Evolutionary conservation across 768 basidiomycete genomes (phyloP), one percentile per base, ranked within the genome.

Genomic region (Hydnomerulius pinastri): DNA sequence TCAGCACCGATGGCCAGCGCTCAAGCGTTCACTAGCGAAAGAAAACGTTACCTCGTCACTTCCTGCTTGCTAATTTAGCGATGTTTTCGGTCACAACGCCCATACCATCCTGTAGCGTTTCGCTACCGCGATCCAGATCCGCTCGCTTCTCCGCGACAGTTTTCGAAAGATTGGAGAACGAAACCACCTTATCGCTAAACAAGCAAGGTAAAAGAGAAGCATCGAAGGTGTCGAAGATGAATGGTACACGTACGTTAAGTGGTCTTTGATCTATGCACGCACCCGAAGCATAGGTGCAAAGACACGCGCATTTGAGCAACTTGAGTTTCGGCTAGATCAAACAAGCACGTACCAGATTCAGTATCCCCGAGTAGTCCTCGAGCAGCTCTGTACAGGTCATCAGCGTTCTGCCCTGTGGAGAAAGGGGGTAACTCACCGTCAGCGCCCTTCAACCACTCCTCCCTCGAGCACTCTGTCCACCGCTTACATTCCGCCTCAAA

Each of bases 361-460:
- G 35, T 13, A 65, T 56, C 7, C 51, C 60, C 38, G 41, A 23
- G 11, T 54, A 59, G 11, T 57, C 51, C 32, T 59, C 28, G 15
- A 50, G 48, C n/a, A 63, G 38, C 48, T 51, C 67, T 65, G 43
- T 29, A 33, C n/a, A 42, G 33, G 33, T 13, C 6, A 24, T 60
- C 21, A 46, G 51, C 27, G 24, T 28, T 4, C 8, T 38, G 12
- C 20, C 24, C 35, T n/a, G 20, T 36, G 38, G 18, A 17, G 20
- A 32, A 28, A 4, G 21, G 13, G 28, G 25, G 18, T 20, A 39
- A 47, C 63, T 44, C n/a, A 69, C 66, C 56, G 15, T 70, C 68
- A 17, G 58, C 49, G 17, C 58, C 66, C 43, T 64, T 61, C 20
- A 70, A 18, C 68, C 66, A 68, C 41, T 68, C 66, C 17, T 68